Conservation (phyloP, 1,284 basidiomycete genomes). For the Apiotrichum gracile region DNA sequence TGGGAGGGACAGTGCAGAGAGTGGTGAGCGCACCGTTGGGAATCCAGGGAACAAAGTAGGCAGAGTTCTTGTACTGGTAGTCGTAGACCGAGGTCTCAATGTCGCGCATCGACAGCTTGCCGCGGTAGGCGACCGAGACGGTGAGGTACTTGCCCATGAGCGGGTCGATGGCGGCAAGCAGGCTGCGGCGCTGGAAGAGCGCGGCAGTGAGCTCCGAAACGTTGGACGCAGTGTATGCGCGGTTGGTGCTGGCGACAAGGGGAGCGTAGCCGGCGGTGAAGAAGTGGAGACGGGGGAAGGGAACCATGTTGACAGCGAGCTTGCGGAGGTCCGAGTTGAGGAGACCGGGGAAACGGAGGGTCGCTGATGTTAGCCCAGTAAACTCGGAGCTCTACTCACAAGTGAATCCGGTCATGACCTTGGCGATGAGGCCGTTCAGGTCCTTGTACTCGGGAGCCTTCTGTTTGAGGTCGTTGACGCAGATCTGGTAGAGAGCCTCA, state of each 20-base stretch:
- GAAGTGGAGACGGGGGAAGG: slow-evolving; percentile 90
- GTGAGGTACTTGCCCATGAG: slow-evolving; percentile 43
- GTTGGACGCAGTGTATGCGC: slow-evolving; percentile 52
- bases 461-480: slow-evolving; percentile 66
- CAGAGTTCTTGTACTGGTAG: slow-evolving; percentile 43
- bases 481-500: slow-evolving; percentile 88
- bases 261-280: slow-evolving; percentile 83
- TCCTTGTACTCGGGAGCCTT: slow-evolving; percentile 65
- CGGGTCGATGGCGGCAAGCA: slow-evolving; percentile 39
- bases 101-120: slow-evolving; percentile 41
- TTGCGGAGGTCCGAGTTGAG: slow-evolving; percentile 91
- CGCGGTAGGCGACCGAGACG: slow-evolving; percentile 40
- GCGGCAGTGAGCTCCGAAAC: slow-evolving; percentile 38
- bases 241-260: slow-evolving; percentile 59
- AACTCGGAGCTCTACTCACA: slow-evolving; percentile 15
- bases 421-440: slow-evolving; percentile 63
- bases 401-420: slow-evolving; percentile 47
- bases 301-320: slow-evolving; percentile 84
- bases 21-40: slow-evolving; percentile 47
- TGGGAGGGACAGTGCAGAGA: slow-evolving; percentile 73
- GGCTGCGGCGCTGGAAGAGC: slow-evolving; percentile 31
- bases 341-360: slow-evolving; percentile 64
- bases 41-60: slow-evolving; percentile 41
- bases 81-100: slow-evolving; percentile 39
- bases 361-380: slow-evolving; percentile 25